Conservation (phyloP, 129 eudicot species). For the Flaveria sonorensis region DNA sequence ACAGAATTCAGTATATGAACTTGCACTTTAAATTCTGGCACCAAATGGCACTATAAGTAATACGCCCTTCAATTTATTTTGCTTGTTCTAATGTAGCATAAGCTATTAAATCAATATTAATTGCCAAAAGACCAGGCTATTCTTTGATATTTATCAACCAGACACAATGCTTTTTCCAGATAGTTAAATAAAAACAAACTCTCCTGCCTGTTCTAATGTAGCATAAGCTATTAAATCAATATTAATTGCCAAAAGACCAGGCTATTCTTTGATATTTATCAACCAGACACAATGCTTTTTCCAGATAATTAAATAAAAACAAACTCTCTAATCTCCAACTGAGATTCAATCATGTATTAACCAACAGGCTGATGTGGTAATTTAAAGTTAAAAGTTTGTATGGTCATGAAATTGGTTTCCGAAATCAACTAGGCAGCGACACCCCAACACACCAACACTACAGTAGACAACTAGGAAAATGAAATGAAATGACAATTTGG, state of each 20-base stretch:
- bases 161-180: background rate
- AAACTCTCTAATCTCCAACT: background rate
- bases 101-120: conserved; percentile 1
- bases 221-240: conserved; percentile 8
- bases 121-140: conserved; percentile 1
- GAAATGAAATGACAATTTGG: background rate
- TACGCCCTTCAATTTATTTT: background rate
- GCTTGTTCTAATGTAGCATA: conserved; percentile 1
- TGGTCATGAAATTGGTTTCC: conserved; percentile 5
- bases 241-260: background rate
- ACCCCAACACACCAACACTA: background rate
- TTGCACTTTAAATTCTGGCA: conserved; percentile 14
- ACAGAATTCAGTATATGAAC: background rate
- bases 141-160: conserved; percentile 9
- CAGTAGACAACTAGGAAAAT: background rate
- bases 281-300: background rate
- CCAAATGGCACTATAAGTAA: background rate
- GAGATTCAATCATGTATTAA: conserved; percentile 2
- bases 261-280: background rate
- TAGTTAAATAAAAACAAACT: background rate
- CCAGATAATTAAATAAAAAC: background rate
- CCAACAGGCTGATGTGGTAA: conserved; percentile 19
- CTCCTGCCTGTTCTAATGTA: background rate
- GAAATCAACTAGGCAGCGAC: background rate
- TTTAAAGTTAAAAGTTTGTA: background rate